Base-by-base conservation (phyloP, 768 basidiomycete genomes). In the Mycena olivaceomarginata region DNA sequence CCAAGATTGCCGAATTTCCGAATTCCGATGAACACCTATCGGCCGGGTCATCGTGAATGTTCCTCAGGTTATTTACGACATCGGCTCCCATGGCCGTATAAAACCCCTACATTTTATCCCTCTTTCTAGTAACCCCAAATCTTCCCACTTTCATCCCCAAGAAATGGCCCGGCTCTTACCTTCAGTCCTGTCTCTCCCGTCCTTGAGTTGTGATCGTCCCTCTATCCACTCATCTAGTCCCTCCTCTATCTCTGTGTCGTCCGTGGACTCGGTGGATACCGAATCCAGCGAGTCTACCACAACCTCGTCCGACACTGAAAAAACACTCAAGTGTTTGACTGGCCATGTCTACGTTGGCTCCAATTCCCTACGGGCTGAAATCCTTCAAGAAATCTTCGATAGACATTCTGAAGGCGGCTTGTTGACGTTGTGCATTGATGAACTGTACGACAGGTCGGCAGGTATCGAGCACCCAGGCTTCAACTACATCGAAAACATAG, bases 361-460 rank as follows among this genome's bases (percentile, higher is more conserved):
- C 57, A 51, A 78, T 51, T 72, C 62, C 40, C 65, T 84, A 31
- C 62, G 78, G 5, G 73, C 85, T 0, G 75, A 79, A 10, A 62
- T 80, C 15, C 72, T 89, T 63, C 67, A 80, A 20, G 59, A 76
- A 0, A 70, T 87, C 48, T 89, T 87, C 74, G 74, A 83, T n/a
- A 82, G 83, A 62, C 83, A 89, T 77, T 81, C 85, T 45, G 67
- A 81, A 63, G 77, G 79, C 25, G 84, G 82, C 15, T 74, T 81
- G 13, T 20, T 90, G 41, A 85, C 85, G 15, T 68, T 89, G 40
- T 82, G 84, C 72, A 72, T 86, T 25, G 82, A 80, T n/a, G 74
- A 81, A 18, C 8, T 40, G 37, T 62, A n/a, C 60, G 63, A 15
- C n/a, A 67, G 13, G 20, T 64, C 18, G 20, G 70, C 41, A 20